A percentile compares a stretch with the other conserved stretches of the same genome.
phyloP scores from a whole-genome alignment of 352 stramenopile genomes.

The Poterioochromonas sp. region DNA sequence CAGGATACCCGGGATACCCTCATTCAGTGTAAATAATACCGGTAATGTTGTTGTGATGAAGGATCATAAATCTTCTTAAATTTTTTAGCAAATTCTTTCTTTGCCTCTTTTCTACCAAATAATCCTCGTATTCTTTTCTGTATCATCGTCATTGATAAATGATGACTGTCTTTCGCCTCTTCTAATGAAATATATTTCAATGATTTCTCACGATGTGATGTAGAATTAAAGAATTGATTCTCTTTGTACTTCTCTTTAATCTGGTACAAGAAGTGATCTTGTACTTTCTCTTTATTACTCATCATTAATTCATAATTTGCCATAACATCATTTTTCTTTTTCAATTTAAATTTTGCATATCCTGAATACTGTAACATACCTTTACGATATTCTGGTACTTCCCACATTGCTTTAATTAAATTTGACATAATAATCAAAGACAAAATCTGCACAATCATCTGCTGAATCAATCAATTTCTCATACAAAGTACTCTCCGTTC shows the following conservation, averaged over 20 bases:
- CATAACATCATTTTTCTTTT: slow-evolving; percentile 27
- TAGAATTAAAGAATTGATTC: background rate
- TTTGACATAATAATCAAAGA: slow-evolving; percentile 24
- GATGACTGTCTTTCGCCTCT: background rate
- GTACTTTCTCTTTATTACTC: background rate
- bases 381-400: slow-evolving; percentile 8
- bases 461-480: too few species aligned
- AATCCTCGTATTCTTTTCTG: slow-evolving; percentile 38
- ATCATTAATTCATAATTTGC: background rate
- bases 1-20: too few species aligned
- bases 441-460: background rate
- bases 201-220: background rate
- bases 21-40: too few species aligned
- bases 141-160: background rate
- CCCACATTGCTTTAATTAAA: background rate
- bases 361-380: slow-evolving; percentile 6
- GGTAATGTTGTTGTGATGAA: background rate
- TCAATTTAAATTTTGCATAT: slow-evolving; percentile 40
- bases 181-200: background rate
- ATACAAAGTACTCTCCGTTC: too few species aligned
- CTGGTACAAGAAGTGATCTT: too few species aligned
- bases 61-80: slow-evolving; percentile 5
- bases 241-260: background rate
- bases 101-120: slow-evolving; percentile 33
- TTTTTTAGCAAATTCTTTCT: slow-evolving; percentile 17